A percentile compares a stretch with the other conserved stretches of the same genome.
These are phyloP conservation scores for Spathaspora girioi DNA, from an alignment of 805 yeast genomes.

Conservation along the genomic window DNA sequence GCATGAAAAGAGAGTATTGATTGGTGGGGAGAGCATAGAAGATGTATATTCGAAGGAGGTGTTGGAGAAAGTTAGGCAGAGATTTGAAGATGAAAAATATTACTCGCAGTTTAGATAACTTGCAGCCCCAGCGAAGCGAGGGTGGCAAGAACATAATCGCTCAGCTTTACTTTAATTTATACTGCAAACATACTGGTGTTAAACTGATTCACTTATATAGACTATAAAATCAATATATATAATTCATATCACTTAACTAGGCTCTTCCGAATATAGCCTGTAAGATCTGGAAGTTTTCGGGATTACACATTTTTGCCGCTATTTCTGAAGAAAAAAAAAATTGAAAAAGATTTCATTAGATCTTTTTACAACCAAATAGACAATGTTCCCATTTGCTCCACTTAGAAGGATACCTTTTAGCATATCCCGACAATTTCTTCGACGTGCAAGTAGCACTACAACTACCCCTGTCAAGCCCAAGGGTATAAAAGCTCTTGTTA, in stretches of 20 bases:
- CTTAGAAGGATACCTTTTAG: background rate
- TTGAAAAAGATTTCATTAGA: too few species aligned
- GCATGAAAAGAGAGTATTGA: constrained; percentile 75
- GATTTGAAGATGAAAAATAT: constrained; percentile 74
- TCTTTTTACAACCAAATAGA: background rate
- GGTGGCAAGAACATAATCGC: background rate
- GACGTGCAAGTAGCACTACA: constrained; percentile 1
- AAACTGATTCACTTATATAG: too few species aligned
- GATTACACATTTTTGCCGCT: too few species aligned
- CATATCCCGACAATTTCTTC: constrained; percentile 2
- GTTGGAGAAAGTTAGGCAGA: constrained; percentile 49
- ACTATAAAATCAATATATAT: too few species aligned
- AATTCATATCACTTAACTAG: background rate
- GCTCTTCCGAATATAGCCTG: background rate
- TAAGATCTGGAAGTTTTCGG: too few species aligned
- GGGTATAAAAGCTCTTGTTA: constrained; percentile 62
- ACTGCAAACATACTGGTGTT: too few species aligned
- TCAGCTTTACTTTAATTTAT: too few species aligned
- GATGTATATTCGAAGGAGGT: constrained; percentile 65
- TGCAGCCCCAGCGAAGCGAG: constrained; percentile 1
- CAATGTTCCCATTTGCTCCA: background rate
- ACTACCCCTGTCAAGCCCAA: constrained; percentile 26
- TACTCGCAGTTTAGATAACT: constrained; percentile 53
- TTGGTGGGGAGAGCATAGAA: constrained; percentile 58
- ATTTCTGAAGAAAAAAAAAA: too few species aligned